Evolutionary conservation across 192 early-diverging fungal species (phyloP), one percentile per base, ranked within the genome.

Genomic region (Lobosporangium transversale): DNA sequence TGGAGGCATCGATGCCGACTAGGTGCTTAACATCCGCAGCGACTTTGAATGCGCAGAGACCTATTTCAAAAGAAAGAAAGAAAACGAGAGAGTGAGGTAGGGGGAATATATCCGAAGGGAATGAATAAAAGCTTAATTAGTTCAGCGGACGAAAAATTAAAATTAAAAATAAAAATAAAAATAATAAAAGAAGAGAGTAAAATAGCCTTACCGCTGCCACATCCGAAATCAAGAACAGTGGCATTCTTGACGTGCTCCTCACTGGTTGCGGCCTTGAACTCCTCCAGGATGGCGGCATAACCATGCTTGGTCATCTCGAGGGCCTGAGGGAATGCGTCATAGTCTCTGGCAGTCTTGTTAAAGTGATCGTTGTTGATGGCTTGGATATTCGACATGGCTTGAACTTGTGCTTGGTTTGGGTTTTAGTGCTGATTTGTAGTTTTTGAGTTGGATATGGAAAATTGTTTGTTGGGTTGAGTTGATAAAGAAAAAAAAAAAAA

Each of bases 1-100:
- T 58, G 15, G 70, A 57, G 32, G 70, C 70, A 48, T 75, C 70
- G 3, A 75, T 56, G 3, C 70, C 70, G 14, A 75, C n/a, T 26
- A 66, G 18, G 4, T 66, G 49, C 2, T 5, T 14, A 33, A 75
- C 70, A 3, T 48, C 35, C 3, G 40, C 32, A 11, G 63, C 70
- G 48, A 66, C 20, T 10, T 40, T 27, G 24, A 60, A 51, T 0
- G 62, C 49, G 20, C 62, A 56, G 0, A 75, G 32, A 1, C 70
- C 70, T 75, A 61, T 2, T 7, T 53, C 17, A 26, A 26, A 26
- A 14, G 42, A n/a, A 36, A 5, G 15, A 37, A 36, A 35, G 31
- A n/a, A n/a, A n/a, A n/a, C n/a, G n/a, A n/a, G n/a, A n/a, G n/a
- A n/a, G n/a, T n/a, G n/a, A n/a, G n/a, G n/a, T 43, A 43, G 4